Base-by-base conservation (phyloP, 2,329 filamentous ascomycete genomes). In the Aciculosporium take region DNA sequence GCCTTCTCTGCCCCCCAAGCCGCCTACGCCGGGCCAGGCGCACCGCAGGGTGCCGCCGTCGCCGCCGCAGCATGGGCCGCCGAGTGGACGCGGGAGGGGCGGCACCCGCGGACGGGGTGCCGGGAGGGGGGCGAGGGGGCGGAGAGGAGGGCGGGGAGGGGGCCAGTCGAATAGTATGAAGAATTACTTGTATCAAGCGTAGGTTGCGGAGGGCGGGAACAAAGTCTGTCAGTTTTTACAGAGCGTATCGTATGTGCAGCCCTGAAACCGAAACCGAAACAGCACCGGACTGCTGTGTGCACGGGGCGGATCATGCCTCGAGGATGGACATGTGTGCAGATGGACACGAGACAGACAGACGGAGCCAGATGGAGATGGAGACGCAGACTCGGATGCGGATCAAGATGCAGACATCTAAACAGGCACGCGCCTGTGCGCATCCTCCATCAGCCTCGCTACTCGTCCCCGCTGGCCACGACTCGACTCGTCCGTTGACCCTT, bases 1-100 rank as follows among this genome's bases (percentile, higher is more conserved):
- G 27, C 40, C 49, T 20, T 53, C 56, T 32, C 46, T 60, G 10
- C 57, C 58, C 5, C 40, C 54, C 29, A 58, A 53, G 40, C 57
- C 58, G 23, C 56, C 57, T 37, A 24, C 49, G 15, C 29, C 48
- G 15, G 35, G 44, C 13, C 49, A 49, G 42, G 48, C 51, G 35
- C 60, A 53, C 34, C 53, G 49, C 18, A 53, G 50, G 20, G 53
- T 53, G n/a, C 57, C 55, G 20, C 41, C 39, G 17, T 35, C 41
- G 10, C 35, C 39, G 17, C 37, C 41, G 10, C 35, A 36, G 27
- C 39, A 42, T 37, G 45, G 40, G 37, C 25, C 15, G 23, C 43
- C 53, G 20, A 48, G 51, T 17, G 47, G 48, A 8, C 33, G 37
- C 12, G 48, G 46, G 29, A 37, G 54, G 32, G 53, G 51, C 31